These are phyloP conservation scores for Botrytis byssoidea DNA, from an alignment of 2,329 filamentous ascomycete genomes.

Conservation along the genomic window DNA sequence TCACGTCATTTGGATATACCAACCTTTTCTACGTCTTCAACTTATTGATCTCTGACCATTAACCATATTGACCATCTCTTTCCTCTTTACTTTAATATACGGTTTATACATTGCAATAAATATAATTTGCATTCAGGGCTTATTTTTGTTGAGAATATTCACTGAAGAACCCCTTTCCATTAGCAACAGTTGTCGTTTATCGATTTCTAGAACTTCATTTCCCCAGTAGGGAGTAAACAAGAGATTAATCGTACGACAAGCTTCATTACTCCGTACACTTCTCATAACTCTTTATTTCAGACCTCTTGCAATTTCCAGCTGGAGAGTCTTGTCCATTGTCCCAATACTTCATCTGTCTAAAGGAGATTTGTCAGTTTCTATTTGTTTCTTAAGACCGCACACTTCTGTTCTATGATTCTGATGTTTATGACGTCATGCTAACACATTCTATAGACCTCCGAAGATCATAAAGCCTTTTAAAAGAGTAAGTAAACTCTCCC, in stretches of 20 bases:
- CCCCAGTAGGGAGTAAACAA: neutral
- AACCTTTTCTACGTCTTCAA: neutral
- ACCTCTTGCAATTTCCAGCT: neutral
- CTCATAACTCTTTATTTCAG: neutral
- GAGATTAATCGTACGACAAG: neutral
- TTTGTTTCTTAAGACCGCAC: neutral
- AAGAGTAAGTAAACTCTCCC: neutral
- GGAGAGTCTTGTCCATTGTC: neutral
- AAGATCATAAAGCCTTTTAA: neutral
- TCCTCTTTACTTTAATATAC: neutral
- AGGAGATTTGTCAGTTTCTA: neutral
- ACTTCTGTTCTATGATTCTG: neutral
- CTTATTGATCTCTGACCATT: neutral
- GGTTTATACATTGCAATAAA: neutral
- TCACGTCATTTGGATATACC: neutral
- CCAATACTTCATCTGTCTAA: neutral
- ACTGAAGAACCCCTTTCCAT: neutral
- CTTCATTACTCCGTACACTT: neutral
- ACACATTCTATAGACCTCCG: neutral
- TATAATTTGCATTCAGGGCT: neutral
- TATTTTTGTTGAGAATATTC: neutral
- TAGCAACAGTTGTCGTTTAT: neutral
- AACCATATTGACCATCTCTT: neutral
- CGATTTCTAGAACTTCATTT: neutral
- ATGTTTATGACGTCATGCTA: neutral